These are phyloP conservation scores for Malassezia arunalokei DNA, from an alignment of 1,284 basidiomycete species.

Conservation along the genomic window DNA sequence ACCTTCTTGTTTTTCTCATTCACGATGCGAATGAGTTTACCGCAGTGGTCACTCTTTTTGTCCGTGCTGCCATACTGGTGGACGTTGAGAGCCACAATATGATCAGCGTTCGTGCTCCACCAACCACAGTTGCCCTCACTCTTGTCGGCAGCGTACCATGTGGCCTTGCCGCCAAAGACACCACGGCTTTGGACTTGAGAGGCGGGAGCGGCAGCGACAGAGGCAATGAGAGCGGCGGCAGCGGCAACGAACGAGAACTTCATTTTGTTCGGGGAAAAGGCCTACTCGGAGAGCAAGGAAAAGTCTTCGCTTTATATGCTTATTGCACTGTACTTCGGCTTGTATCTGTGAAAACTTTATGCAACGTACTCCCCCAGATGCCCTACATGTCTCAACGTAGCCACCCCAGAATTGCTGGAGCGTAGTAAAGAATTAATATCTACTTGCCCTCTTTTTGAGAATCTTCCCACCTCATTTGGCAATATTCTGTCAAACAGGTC, in stretches of 20 bases:
- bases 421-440: too few relatives aligned
- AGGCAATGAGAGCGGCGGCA: conserved; percentile 22
- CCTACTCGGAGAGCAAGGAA: too few relatives aligned
- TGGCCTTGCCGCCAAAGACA: conserved; percentile 27
- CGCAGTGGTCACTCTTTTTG: conserved; percentile 49
- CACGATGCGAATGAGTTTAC: conserved; percentile 56
- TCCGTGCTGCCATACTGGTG: conserved; percentile 23
- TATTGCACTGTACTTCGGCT: too few relatives aligned
- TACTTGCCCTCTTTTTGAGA: too few relatives aligned
- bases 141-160: conserved; percentile 33
- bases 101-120: conserved; percentile 17
- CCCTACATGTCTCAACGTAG: too few relatives aligned
- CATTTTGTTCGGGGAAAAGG: conserved; percentile 17
- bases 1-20: conserved; percentile 54
- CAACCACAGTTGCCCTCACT: conserved; percentile 23
- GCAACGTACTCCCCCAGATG: too few relatives aligned
- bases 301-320: too few relatives aligned
- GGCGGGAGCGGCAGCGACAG: conserved; percentile 25
- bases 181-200: conserved; percentile 3
- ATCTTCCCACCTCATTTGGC: too few relatives aligned
- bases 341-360: too few relatives aligned
- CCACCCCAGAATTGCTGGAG: too few relatives aligned
- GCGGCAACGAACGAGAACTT: conserved; percentile 22
- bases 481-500: too few relatives aligned
- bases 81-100: conserved; percentile 40